These are phyloP conservation scores for Dioscorea dumetorum DNA, from an alignment of 106 monocot genomes.

Conservation along the genomic window DNA sequence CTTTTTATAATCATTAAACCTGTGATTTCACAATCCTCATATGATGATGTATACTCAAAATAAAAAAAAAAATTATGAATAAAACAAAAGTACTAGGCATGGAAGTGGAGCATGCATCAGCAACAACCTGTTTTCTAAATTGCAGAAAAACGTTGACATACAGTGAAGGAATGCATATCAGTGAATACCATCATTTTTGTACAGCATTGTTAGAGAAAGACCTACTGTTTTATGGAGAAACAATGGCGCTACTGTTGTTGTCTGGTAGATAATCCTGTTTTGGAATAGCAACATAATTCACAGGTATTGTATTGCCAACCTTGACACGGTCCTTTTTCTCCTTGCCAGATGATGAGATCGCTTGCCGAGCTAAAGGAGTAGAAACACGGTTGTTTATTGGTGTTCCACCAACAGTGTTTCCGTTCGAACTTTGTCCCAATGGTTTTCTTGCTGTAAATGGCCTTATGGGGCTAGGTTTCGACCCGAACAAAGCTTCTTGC, in stretches of 20 bases:
- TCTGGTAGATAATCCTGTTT: slow-evolving; percentile 38
- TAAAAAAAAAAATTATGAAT: too few species aligned
- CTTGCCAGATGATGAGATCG: slow-evolving; percentile 35
- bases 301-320: slow-evolving; percentile 20
- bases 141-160: too few species aligned
- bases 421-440: slow-evolving; percentile 56
- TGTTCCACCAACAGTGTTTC: slow-evolving; percentile 49
- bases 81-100: too few species aligned
- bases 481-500: slow-evolving; percentile 63
- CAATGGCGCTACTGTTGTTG: slow-evolving; percentile 1
- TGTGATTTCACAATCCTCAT: too few species aligned
- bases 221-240: too few species aligned
- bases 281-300: slow-evolving; percentile 74
- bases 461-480: slow-evolving; percentile 73
- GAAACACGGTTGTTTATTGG: slow-evolving; percentile 42
- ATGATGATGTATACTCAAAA: too few species aligned
- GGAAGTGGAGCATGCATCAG: too few species aligned
- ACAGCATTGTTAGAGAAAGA: too few species aligned
- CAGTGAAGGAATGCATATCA: too few species aligned
- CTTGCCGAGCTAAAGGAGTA: slow-evolving; percentile 34
- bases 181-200: too few species aligned
- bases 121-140: too few species aligned
- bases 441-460: slow-evolving; percentile 59
- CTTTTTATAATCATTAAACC: too few species aligned
- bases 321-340: slow-evolving; percentile 34